Evolutionary conservation across 345 rosid genomes (phyloP).

Genomic region (Cardamine occulta): DNA sequence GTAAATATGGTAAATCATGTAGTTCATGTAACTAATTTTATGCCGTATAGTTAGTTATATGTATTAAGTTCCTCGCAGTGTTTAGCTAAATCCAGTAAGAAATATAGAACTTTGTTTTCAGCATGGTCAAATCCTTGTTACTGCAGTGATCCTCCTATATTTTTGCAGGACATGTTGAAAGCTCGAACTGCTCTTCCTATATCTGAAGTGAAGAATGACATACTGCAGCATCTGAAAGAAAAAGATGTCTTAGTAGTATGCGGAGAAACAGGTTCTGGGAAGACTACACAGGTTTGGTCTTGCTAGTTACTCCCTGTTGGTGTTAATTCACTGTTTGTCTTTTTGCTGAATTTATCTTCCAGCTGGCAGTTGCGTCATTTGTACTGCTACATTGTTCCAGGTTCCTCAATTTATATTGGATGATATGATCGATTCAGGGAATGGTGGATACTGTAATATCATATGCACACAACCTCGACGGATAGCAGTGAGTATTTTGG

Average conservation of each 20-base stretch:
- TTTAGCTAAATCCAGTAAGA: slow-evolving; percentile 7
- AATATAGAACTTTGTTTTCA: background rate
- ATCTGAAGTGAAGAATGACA: slow-evolving; percentile 65
- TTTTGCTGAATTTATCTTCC: slow-evolving; percentile 15
- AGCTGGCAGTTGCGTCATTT: slow-evolving; percentile 28
- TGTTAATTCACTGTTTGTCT: background rate
- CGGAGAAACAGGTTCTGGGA: slow-evolving; percentile 98
- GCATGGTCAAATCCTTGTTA: slow-evolving; percentile 25
- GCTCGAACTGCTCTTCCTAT: slow-evolving; percentile 78
- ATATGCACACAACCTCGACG: slow-evolving; percentile 97
- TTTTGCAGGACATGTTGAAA: slow-evolving; percentile 67
- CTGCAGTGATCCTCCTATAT: slow-evolving; percentile 16
- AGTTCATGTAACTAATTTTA: slow-evolving; percentile 12
- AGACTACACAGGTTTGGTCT: slow-evolving; percentile 84
- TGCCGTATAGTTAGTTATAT: background rate
- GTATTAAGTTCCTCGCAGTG: slow-evolving; percentile 5
- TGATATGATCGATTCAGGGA: slow-evolving; percentile 87
- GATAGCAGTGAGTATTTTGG: slow-evolving; percentile 66
- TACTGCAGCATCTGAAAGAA: slow-evolving; percentile 70
- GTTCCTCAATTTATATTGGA: slow-evolving; percentile 95
- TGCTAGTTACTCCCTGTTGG: background rate
- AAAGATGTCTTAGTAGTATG: slow-evolving; percentile 80
- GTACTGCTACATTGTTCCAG: slow-evolving; percentile 47
- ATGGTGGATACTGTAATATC: slow-evolving; percentile 80
- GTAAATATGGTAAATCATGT: background rate